Conservation (phyloP, 352 stramenopile genomes). For the Peronosclerospora sorghi region DNA sequence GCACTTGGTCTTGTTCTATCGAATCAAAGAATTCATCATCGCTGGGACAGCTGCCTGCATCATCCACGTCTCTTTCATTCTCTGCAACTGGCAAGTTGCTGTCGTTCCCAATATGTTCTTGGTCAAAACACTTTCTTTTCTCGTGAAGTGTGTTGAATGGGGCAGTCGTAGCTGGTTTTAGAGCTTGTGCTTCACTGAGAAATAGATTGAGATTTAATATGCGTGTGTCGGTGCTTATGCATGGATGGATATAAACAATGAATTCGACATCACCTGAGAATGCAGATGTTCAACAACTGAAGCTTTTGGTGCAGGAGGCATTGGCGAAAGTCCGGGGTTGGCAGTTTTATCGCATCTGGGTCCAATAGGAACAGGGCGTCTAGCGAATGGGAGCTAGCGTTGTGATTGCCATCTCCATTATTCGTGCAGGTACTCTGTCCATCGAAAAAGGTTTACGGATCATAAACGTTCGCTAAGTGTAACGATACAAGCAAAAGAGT, state of each 20-base stretch:
- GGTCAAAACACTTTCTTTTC: neutral
- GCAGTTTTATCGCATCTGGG: conserved; percentile 31
- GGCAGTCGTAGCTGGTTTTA: conserved; percentile 5
- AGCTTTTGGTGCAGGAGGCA: conserved; percentile 75
- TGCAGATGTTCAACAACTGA: conserved; percentile 71
- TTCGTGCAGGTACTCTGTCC: conserved; percentile 26
- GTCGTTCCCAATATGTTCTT: neutral
- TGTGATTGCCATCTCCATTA: conserved; percentile 14
- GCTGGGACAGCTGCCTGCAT: conserved; percentile 25
- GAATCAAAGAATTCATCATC: conserved; percentile 83
- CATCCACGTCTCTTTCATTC: conserved; percentile 9
- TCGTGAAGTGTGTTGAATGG: conserved; percentile 1
- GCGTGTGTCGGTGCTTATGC: neutral
- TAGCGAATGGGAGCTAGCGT: conserved; percentile 27
- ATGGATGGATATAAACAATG: neutral
- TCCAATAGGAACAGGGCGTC: conserved; percentile 47
- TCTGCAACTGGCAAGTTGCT: neutral
- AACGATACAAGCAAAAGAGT: neutral
- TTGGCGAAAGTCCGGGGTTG: conserved; percentile 54
- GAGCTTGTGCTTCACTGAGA: conserved; percentile 20
- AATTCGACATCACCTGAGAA: conserved; percentile 29
- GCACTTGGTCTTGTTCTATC: conserved; percentile 35
- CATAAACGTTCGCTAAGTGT: neutral
- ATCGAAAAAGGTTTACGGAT: neutral
- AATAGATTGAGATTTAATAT: neutral